These are phyloP conservation scores for Syncephalastrum contaminatum DNA, from an alignment of 371 early-diverging fungal genomes.

Conservation along the genomic window DNA sequence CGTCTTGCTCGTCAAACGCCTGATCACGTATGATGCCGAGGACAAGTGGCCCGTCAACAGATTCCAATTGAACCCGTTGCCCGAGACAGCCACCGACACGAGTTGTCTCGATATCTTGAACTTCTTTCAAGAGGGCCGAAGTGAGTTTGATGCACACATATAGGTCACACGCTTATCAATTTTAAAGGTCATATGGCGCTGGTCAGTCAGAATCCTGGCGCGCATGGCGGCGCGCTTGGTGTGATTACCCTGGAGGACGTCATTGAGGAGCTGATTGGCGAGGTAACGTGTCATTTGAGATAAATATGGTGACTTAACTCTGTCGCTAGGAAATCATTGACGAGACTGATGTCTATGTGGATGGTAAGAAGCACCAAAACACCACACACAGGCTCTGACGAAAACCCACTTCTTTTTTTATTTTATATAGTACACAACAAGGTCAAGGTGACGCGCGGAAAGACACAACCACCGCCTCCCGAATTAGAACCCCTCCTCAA, in stretches of 20 bases:
- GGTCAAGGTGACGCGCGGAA: slow-evolving; percentile 10
- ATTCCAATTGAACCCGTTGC: slow-evolving; percentile 71
- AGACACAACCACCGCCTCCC: slow-evolving; percentile 7
- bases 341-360: slow-evolving; percentile 92
- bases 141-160: slow-evolving; percentile 26
- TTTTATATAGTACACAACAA: slow-evolving; percentile 9
- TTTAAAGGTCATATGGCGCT: slow-evolving; percentile 70
- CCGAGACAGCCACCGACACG: slow-evolving; percentile 70
- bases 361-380: slow-evolving; percentile 45
- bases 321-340: slow-evolving; percentile 83
- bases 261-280: slow-evolving; percentile 93
- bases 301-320: too few relatives aligned
- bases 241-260: slow-evolving; percentile 97
- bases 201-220: slow-evolving; percentile 62
- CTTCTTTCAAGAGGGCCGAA: slow-evolving; percentile 89
- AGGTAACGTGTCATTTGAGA: slow-evolving; percentile 27
- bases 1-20: slow-evolving; percentile 89
- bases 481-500: slow-evolving; percentile 6
- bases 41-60: slow-evolving; percentile 70
- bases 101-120: slow-evolving; percentile 90
- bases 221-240: slow-evolving; percentile 65
- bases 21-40: slow-evolving; percentile 85
- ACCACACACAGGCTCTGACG: neutral
- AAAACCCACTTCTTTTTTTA: neutral
- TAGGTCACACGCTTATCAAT: too few relatives aligned